A percentile compares a stretch with the other conserved stretches of the same genome.
Conservation (phyloP, 2,329 filamentous ascomycete genomes). For the Fusarium caatingaense region DNA sequence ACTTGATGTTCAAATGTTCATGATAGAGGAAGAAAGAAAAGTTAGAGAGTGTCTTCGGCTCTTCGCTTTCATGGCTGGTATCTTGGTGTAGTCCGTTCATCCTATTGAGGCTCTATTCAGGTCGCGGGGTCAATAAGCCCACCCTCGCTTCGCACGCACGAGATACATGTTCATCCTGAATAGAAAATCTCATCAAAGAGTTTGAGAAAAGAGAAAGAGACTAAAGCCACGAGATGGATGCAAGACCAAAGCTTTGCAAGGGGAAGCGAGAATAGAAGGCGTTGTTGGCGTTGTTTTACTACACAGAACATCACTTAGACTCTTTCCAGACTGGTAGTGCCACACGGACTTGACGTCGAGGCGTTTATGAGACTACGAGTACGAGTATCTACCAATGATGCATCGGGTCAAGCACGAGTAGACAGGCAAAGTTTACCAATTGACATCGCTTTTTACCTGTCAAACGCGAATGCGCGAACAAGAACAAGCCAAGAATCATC, state of each 20-base stretch:
- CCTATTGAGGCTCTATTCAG: slow-evolving; percentile 31
- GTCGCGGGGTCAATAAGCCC: slow-evolving; percentile 36
- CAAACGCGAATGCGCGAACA: slow-evolving; percentile 16
- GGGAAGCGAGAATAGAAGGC: background rate
- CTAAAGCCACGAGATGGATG: slow-evolving; percentile 12
- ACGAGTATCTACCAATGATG: background rate
- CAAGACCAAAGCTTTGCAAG: slow-evolving; percentile 6
- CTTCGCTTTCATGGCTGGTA: background rate
- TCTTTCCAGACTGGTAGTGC: background rate
- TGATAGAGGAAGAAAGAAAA: background rate
- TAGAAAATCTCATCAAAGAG: slow-evolving; percentile 1
- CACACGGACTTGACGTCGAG: background rate
- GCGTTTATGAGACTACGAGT: background rate
- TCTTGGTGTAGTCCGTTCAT: slow-evolving; percentile 8
- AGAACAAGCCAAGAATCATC: background rate
- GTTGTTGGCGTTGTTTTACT: slow-evolving; percentile 17
- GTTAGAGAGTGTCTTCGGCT: background rate
- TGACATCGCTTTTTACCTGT: slow-evolving; percentile 10
- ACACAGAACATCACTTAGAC: background rate
- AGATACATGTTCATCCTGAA: background rate
- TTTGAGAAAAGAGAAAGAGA: background rate
- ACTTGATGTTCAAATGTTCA: slow-evolving; percentile 1
- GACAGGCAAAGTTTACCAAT: background rate
- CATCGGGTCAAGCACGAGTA: background rate
- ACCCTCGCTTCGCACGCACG: slow-evolving; percentile 2